Base-by-base conservation (phyloP, 2,329 filamentous ascomycete genomes). In the Epichloe uncinata region DNA sequence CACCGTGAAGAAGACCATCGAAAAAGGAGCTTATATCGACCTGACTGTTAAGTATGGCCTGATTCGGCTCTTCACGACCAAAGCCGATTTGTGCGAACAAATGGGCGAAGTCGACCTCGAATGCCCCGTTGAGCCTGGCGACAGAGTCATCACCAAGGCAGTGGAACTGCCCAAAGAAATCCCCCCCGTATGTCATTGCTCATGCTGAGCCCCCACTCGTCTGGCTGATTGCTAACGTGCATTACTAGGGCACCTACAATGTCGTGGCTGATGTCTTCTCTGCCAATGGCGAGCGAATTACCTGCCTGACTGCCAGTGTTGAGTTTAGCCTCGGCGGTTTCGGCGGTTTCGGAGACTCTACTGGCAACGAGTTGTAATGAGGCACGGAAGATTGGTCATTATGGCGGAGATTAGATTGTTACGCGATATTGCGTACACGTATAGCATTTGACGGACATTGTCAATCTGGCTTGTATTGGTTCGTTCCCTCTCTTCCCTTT, bases 1-100 rank as follows among this genome's bases (percentile, higher is more conserved):
- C 51, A 79, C 72, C n/a, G 77, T 97, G 55, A 77, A 75, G 58
- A 69, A 94, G 61, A 69, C 75, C 47, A 81, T 98, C 56, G 77
- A 81, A 50, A 66, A 88, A 52, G 91, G 88, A 52, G 87, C 91
- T 53, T 87, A 86, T 60, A 84, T 96, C 54, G 74, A 84, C 45
- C 67, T 98, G 40, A 78, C 82, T 57, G 91, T 98, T 70, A 96
- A 95, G 72, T 96, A 95, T 7, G 91, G 91, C 53, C 75, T 95
- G 57, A 96, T 98, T 67, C 86, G 82, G 50, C 78, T 98, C 56
- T 81, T 98, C 67, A 87, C 79, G 66, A 85, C 85, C 56, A 78
- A 76, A 57, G 82, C 84, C 60, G 85, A 95, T 63, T 78, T 97
- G 37, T 98, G 93, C 73, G 86, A 96, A 53, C 84, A 95, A 66